Conservation (phyloP, 2,329 filamentous ascomycete genomes). For the Pseudogymnoascus sp. region DNA sequence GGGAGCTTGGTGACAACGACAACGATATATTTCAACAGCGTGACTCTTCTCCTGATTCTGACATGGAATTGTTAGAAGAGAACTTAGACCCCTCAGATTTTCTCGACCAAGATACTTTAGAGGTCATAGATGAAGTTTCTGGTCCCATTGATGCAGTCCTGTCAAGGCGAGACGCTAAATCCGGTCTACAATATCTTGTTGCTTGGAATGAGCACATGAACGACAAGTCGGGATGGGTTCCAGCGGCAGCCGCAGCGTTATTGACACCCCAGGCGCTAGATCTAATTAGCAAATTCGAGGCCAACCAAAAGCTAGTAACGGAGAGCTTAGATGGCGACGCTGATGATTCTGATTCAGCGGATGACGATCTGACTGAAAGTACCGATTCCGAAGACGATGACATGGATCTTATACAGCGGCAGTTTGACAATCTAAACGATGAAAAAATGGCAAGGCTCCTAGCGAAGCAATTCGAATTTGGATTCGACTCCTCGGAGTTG, state of each 20-base stretch:
- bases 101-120: constrained; percentile 33
- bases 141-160: constrained; percentile 32
- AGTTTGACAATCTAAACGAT: constrained; percentile 45
- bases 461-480: constrained; percentile 55
- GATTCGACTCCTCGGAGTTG: constrained; percentile 50
- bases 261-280: constrained; percentile 25
- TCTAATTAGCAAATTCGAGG: constrained; percentile 30
- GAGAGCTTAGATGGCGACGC: constrained; percentile 21
- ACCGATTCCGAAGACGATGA: constrained; percentile 34
- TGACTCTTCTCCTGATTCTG: background rate
- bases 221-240: constrained; percentile 44
- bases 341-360: constrained; percentile 19
- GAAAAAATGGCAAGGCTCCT: constrained; percentile 54
- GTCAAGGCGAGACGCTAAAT: constrained; percentile 36
- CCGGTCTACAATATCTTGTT: constrained; percentile 44
- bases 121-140: constrained; percentile 35
- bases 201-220: constrained; percentile 35
- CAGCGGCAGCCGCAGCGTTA: constrained; percentile 26
- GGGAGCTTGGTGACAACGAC: background rate
- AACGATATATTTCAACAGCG: constrained; percentile 13
- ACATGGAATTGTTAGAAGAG: background rate
- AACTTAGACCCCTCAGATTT: background rate
- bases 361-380: constrained; percentile 29
- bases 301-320: constrained; percentile 26
- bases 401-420: constrained; percentile 29